Percentiles rank a stretch among this genome's conserved stretches.
These are phyloP conservation scores for Rhizopogon vinicolor DNA, from an alignment of 768 basidiomycete genomes.

Conservation along the genomic window DNA sequence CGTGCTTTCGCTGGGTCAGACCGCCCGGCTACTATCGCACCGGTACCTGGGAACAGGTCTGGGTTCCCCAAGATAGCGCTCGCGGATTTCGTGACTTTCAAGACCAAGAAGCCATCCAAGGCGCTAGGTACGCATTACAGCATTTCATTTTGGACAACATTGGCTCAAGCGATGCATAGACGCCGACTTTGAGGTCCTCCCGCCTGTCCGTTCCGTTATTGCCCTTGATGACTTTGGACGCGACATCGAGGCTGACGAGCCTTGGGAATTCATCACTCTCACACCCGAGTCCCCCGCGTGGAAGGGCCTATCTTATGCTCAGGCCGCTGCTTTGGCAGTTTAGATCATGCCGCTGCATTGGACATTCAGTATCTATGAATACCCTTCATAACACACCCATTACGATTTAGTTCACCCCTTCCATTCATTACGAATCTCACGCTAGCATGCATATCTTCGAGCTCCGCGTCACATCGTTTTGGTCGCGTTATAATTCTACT, in stretches of 20 bases:
- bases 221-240: slow-evolving; percentile 20
- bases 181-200: slow-evolving; percentile 25
- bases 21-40: background rate
- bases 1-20: background rate
- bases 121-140: background rate
- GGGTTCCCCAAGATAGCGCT: slow-evolving; percentile 18
- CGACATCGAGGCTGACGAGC: slow-evolving; percentile 19
- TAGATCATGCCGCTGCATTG: slow-evolving; percentile 1
- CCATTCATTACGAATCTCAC: slow-evolving; percentile 10
- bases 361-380: background rate
- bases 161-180: slow-evolving; percentile 5
- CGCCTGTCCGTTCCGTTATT: slow-evolving; percentile 27
- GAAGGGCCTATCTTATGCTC: slow-evolving; percentile 29
- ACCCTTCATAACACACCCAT: slow-evolving; percentile 2
- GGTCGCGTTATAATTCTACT: slow-evolving; percentile 2
- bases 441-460: background rate
- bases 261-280: slow-evolving; percentile 28
- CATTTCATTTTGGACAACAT: background rate
- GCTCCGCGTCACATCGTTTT: background rate
- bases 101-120: background rate
- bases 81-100: slow-evolving; percentile 20
- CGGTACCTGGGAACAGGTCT: slow-evolving; percentile 2
- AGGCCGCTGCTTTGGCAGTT: slow-evolving; percentile 20
- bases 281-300: slow-evolving; percentile 22
- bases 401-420: slow-evolving; percentile 13